Conservation (phyloP, 805 yeast genomes). For the Torulaspora delbrueckii region DNA sequence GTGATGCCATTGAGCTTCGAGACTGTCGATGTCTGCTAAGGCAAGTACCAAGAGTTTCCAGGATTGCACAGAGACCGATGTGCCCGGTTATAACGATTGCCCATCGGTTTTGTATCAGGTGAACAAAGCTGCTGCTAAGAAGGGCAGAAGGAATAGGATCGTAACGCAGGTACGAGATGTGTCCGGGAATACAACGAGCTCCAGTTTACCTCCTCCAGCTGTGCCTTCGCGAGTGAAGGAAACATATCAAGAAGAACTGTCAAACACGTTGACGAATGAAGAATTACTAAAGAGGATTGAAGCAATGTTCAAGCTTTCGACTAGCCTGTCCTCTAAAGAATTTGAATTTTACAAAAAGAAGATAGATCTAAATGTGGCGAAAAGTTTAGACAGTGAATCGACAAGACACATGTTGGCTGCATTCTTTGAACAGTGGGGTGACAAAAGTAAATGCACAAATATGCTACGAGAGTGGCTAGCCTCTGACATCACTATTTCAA, state of each 20-base stretch:
- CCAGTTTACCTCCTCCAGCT: conserved; percentile 25
- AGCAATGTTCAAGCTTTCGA: conserved; percentile 25
- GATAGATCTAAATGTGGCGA: conserved; percentile 30
- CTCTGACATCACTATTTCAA: conserved; percentile 49
- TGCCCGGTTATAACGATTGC: conserved; percentile 44
- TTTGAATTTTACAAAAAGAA: conserved; percentile 42
- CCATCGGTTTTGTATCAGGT: conserved; percentile 34
- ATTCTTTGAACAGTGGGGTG: conserved; percentile 23
- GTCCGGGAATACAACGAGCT: conserved; percentile 19
- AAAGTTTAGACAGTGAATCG: conserved; percentile 28
- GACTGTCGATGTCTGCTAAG: conserved; percentile 2
- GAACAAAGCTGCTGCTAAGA: conserved; percentile 13
- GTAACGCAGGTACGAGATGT: conserved; percentile 14
- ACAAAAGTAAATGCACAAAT: conserved; percentile 33
- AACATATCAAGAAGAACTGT: neutral
- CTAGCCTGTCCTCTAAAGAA: conserved; percentile 40
- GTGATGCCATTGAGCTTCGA: neutral
- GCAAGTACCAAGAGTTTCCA: conserved; percentile 33
- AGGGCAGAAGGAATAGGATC: conserved; percentile 18
- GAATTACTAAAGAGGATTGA: conserved; percentile 25
- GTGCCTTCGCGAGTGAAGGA: neutral
- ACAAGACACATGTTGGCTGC: conserved; percentile 29
- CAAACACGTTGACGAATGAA: conserved; percentile 9
- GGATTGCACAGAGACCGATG: conserved; percentile 39
- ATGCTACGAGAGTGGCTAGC: conserved; percentile 50